These are phyloP conservation scores for Erysimum cheiri DNA, from an alignment of 441 rosid genomes.

Conservation along the genomic window DNA sequence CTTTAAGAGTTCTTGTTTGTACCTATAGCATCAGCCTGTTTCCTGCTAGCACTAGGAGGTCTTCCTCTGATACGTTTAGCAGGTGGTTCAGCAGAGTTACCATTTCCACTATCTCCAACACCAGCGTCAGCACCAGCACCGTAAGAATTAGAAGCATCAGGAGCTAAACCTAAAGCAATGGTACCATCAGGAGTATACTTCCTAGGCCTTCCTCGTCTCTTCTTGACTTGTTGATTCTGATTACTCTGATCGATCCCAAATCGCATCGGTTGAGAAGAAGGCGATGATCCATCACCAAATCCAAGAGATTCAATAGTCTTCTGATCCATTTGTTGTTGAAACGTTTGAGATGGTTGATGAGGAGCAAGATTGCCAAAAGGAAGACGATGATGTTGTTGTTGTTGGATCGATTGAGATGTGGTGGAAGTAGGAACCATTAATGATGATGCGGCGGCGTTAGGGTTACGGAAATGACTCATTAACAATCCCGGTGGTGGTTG, in stretches of 20 bases:
- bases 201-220: slow-evolving; percentile 90
- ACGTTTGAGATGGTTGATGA: slow-evolving; percentile 40
- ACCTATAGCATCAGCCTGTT: slow-evolving; percentile 83
- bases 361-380: slow-evolving; percentile 31
- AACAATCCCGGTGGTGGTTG: slow-evolving; percentile 52
- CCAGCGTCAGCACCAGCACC: slow-evolving; percentile 45
- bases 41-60: slow-evolving; percentile 86
- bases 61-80: slow-evolving; percentile 76
- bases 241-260: slow-evolving; percentile 50
- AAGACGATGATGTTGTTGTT: slow-evolving; percentile 35
- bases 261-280: slow-evolving; percentile 48
- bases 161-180: slow-evolving; percentile 79
- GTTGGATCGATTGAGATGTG: slow-evolving; percentile 41
- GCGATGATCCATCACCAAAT: slow-evolving; percentile 68
- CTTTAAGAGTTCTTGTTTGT: neutral
- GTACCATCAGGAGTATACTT: slow-evolving; percentile 84
- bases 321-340: slow-evolving; percentile 42
- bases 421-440: slow-evolving; percentile 47
- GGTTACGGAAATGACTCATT: slow-evolving; percentile 42
- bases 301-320: slow-evolving; percentile 51
- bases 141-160: slow-evolving; percentile 54
- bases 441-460: slow-evolving; percentile 29
- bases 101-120: slow-evolving; percentile 40
- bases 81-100: slow-evolving; percentile 56
- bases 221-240: slow-evolving; percentile 49